Evolutionary conservation across 2,329 filamentous ascomycete species (phyloP), one percentile per base, ranked within the genome.

Genomic region (Fusarium secorum): DNA sequence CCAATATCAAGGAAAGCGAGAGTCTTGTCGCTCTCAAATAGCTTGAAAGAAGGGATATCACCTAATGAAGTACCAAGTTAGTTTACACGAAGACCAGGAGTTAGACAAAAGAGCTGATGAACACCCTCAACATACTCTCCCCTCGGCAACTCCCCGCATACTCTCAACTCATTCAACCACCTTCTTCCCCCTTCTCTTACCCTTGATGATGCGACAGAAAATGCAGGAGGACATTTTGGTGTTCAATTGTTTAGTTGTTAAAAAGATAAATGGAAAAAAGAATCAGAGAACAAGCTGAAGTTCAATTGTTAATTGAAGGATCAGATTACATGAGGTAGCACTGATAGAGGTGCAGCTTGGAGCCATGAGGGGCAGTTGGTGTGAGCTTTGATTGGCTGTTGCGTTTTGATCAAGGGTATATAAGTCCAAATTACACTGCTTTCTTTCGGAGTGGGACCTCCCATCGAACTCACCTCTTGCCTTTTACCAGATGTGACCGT

Each of bases 141-240:
- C 49, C 65, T 60, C 56, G 14, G 33, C 45, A 46, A 44, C 59
- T 59, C 49, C 39, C 45, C 28, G 53, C 33, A 59, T 30, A 39
- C 32, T 48, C 44, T 45, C 26, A 5, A n/a, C 44, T 30, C 44
- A 48, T 30, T 45, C 53, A 32, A 41, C n/a, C 30, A 20, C 41
- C 56, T 24, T 45, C 56, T 56, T 33, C 18, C 38, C 33, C 32
- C 33, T 24, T 52, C 33, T 66, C 71, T 72, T 78, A 86, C 95
- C 95, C 88, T 97, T 97, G 85, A 99, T 92, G 80, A 99, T 98
- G 82, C 94, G 97, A 88, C 96, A 99, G 85, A 99, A 99, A 79
- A 98, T 94, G 81, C 96, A 99, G 70, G 91, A 63, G 26, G 70
- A 55, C 73, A 74, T 75, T 22, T 45, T 66, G 52, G 17, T 9